phyloP scores from a whole-genome alignment of 768 basidiomycete species.

The Roridomyces roridus region DNA sequence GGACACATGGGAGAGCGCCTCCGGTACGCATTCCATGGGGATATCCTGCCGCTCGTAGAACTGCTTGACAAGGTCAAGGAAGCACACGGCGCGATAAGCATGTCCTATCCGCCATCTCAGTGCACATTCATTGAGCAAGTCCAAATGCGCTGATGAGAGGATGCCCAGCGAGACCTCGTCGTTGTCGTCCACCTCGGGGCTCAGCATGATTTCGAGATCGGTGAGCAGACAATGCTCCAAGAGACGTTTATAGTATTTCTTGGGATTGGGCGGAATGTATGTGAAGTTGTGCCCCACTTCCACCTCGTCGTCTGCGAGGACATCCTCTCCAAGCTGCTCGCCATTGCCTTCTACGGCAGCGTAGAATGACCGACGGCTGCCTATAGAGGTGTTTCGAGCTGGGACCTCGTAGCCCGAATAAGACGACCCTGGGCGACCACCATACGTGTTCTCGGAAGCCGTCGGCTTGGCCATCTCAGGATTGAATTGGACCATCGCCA shows the following conservation, averaged over 20 bases:
- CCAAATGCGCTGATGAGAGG: conserved; percentile 77
- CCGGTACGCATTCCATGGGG: conserved; percentile 93
- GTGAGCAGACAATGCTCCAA: conserved; percentile 81
- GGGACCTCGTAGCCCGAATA: conserved; percentile 52
- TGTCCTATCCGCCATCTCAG: conserved; percentile 88
- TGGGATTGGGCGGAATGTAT: conserved; percentile 89
- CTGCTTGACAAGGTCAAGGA: conserved; percentile 84
- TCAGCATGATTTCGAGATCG: conserved; percentile 90
- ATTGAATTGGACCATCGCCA: conserved; percentile 84
- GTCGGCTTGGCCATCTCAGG: conserved; percentile 86
- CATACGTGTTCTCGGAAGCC: conserved; percentile 47
- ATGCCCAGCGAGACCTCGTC: conserved; percentile 96
- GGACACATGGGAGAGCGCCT: conserved; percentile 77
- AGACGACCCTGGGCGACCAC: conserved; percentile 61
- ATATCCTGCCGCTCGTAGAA: conserved; percentile 91
- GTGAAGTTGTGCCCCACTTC: conserved; percentile 82
- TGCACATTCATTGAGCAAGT: conserved; percentile 88
- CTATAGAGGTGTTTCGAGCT: conserved; percentile 63
- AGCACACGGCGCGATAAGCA: conserved; percentile 77
- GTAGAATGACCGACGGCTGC: conserved; percentile 71
- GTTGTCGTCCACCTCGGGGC: conserved; percentile 89
- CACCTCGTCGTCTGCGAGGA: conserved; percentile 71
- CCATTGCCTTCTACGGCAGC: conserved; percentile 38
- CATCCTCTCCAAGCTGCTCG: conserved; percentile 44
- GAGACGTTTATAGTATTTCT: conserved; percentile 83